Evolutionary conservation across 345 rosid genomes (phyloP), one percentile per base, ranked within the genome.

Genomic region (Citrus hindsii): DNA sequence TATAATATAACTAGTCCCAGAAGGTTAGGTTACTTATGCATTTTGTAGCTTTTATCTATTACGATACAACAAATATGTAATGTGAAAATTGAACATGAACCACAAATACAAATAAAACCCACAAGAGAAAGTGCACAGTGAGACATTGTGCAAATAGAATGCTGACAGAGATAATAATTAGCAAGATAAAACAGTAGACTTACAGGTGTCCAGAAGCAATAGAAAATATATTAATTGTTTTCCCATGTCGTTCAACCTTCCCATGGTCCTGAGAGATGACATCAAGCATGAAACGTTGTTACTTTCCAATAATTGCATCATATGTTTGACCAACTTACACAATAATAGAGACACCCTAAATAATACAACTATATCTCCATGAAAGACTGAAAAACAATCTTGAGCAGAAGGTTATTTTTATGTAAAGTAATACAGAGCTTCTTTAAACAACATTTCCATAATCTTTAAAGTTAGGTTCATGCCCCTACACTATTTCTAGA

Each of bases 151-250:
- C 53, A 55, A 68, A 64, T 5, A 71, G 38, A 24, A 48, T 2
- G 40, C 65, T 3, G 30, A 37, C 25, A 62, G 65, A 69, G 10
- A 21, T 58, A 75, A 69, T 64, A 35, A 28, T 75, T 74, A 73
- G 75, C 61, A 40, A 55, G 82, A 69, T 69, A 69, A 74, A 79
- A 33, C 63, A 3, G 35, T 72, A 74, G 18, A 80, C 97, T 96
- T 90, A 96, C 99, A 96, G 86, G 86, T 96, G 99, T 70, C 99
- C 99, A 59, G 99, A 96, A 82, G 99, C 99, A 70, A 96, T 83
- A 69, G 99, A 96, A 76, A 94, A 96, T 40, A 96, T 92, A 81
- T 96, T 94, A 75, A 94, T 88, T 9, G 90, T 87, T 85, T 87
- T 91, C 85, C 98, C 99, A 71, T 77, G 90, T 73, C 94, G 91